phyloP scores from a whole-genome alignment of 1,284 basidiomycete genomes.

The Boletus calvinii region DNA sequence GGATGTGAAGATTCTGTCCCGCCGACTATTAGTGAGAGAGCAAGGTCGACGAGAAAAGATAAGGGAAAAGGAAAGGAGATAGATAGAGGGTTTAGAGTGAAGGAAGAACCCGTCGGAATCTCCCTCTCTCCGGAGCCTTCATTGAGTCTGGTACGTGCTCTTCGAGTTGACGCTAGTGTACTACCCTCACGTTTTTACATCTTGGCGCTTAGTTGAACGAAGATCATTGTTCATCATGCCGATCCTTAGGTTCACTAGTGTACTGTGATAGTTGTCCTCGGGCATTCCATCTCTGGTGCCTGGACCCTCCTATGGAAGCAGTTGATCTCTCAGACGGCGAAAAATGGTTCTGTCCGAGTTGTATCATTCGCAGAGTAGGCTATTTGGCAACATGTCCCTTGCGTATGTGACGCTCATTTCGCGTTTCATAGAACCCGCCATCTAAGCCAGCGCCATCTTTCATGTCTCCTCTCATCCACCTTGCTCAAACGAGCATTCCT shows the following conservation, averaged over 20 bases:
- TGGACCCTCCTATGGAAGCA: constrained; percentile 91
- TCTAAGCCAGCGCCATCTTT: constrained; percentile 57
- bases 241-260: constrained; percentile 75
- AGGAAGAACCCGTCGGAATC: constrained; percentile 63
- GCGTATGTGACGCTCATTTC: constrained; percentile 15
- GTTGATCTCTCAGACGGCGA: constrained; percentile 85
- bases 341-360: constrained; percentile 90
- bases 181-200: constrained; percentile 22
- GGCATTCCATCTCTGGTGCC: constrained; percentile 95
- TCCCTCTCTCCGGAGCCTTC: constrained; percentile 52
- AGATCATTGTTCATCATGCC: constrained; percentile 93
- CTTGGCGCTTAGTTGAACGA: constrained; percentile 68
- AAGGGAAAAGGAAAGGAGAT: constrained; percentile 71
- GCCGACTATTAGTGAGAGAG: constrained; percentile 33
- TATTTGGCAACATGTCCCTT: constrained; percentile 10
- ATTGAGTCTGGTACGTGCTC: constrained; percentile 39
- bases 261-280: constrained; percentile 98
- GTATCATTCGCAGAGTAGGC: constrained; percentile 65
- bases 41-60: constrained; percentile 38
- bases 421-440: constrained; percentile 55
- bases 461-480: constrained; percentile 67
- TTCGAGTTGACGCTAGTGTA: constrained; percentile 11
- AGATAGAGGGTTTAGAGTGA: constrained; percentile 55
- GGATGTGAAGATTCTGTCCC: constrained; percentile 44
- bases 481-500: constrained; percentile 64